phyloP scores from a whole-genome alignment of 2,329 filamentous ascomycete genomes.

The Ascochyta rabiei region DNA sequence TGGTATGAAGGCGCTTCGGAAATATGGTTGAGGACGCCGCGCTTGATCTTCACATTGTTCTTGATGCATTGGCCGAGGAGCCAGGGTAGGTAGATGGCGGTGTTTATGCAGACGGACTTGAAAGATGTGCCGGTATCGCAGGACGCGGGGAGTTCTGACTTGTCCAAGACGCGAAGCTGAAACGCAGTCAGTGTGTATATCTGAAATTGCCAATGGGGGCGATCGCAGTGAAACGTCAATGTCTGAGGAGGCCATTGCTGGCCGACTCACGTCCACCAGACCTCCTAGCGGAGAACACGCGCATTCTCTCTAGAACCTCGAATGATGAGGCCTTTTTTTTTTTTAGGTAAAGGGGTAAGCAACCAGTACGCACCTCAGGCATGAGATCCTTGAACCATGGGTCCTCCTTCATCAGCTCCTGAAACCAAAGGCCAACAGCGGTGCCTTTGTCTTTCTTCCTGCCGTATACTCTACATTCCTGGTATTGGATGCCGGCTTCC shows the following conservation, averaged over 20 bases:
- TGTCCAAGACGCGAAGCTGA: conserved; percentile 66
- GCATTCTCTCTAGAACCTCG: not conserved
- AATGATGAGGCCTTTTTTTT: not conserved
- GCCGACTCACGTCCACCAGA: too few species aligned
- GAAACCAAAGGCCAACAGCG: conserved; percentile 64
- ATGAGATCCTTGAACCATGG: conserved; percentile 78
- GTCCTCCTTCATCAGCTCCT: conserved; percentile 68
- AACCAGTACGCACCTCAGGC: conserved; percentile 62
- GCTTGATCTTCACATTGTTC: conserved; percentile 66
- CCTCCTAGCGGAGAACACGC: too few species aligned
- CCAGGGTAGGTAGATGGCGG: conserved; percentile 84
- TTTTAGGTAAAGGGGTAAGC: not conserved
- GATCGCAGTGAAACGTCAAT: too few species aligned
- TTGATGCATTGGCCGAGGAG: conserved; percentile 79
- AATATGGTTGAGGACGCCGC: conserved; percentile 66
- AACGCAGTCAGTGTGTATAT: conserved; percentile 2
- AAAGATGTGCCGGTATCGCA: conserved; percentile 77
- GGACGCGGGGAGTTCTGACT: conserved; percentile 63
- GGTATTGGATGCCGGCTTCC: conserved; percentile 81
- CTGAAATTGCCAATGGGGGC: not conserved
- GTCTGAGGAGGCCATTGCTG: not conserved
- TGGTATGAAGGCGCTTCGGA: conserved; percentile 70
- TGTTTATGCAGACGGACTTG: conserved; percentile 90
- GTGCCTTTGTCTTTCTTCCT: conserved; percentile 68
- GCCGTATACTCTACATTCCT: conserved; percentile 63